These are phyloP conservation scores for Naganishia friedmannii DNA, from an alignment of 768 basidiomycete genomes.

Conservation along the genomic window DNA sequence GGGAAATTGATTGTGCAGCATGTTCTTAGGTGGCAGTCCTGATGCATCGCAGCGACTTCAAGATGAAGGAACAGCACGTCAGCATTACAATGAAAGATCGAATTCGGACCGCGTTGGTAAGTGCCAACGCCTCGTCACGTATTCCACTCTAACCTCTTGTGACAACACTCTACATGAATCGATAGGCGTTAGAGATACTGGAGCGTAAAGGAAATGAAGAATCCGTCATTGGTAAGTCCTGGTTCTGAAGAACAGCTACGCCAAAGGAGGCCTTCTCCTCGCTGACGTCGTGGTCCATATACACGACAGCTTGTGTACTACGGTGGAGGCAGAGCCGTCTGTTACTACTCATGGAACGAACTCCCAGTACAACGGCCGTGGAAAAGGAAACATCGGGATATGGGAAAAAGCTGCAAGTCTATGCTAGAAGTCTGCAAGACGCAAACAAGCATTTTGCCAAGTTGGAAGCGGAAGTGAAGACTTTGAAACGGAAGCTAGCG, in stretches of 20 bases:
- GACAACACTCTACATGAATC: too few relatives aligned
- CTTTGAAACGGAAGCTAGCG: conserved; percentile 1
- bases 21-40: too few relatives aligned
- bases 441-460: neutral
- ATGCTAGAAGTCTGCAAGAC: neutral
- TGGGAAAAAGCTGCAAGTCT: neutral
- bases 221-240: conserved; percentile 7
- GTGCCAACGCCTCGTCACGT: neutral
- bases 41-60: too few relatives aligned
- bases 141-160: neutral
- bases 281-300: neutral
- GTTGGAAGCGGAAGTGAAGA: neutral
- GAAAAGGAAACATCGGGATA: neutral
- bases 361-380: neutral
- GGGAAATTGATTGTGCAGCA: too few relatives aligned
- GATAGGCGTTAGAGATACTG: conserved; percentile 1
- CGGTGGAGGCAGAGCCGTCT: neutral
- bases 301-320: neutral
- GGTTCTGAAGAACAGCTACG: neutral
- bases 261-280: neutral
- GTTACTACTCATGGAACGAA: too few relatives aligned
- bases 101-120: conserved; percentile 5
- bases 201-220: neutral
- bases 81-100: neutral
- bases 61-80: neutral